phyloP scores from a whole-genome alignment of 1,284 basidiomycete species.

The Porodaedalea pini region DNA sequence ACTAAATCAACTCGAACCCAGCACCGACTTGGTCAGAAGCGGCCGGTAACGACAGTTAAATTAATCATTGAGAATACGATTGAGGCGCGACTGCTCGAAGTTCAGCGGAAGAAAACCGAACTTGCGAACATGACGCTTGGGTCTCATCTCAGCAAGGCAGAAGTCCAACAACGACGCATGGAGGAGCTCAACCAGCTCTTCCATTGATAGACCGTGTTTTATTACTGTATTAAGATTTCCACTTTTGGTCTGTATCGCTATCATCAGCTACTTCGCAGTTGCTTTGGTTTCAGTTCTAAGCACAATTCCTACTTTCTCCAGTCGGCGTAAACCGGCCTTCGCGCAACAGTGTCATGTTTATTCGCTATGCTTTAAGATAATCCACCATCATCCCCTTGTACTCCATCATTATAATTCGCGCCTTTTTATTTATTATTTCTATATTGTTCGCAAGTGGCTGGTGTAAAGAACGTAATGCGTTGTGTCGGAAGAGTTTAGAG shows the following conservation, averaged over 20 bases:
- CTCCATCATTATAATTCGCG: no score
- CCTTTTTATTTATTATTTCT: no score
- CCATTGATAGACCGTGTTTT: conserved; percentile 24
- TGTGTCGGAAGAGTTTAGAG: no score
- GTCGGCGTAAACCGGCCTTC: no score
- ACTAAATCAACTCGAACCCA: conserved; percentile 30
- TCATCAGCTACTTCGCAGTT: neutral
- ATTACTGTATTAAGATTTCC: neutral
- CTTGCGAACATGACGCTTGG: conserved; percentile 89
- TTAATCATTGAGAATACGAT: conserved; percentile 93
- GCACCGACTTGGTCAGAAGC: conserved; percentile 92
- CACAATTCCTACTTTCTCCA: neutral
- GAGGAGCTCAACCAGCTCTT: conserved; percentile 78
- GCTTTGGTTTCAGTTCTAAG: neutral
- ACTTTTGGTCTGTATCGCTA: neutral
- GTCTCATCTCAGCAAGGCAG: conserved; percentile 76
- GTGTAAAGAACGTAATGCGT: no score
- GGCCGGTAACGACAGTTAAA: conserved; percentile 87
- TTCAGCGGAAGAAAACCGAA: conserved; percentile 93
- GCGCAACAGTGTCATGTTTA: no score
- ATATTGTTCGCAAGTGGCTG: no score
- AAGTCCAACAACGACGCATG: conserved; percentile 78
- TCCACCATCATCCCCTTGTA: no score
- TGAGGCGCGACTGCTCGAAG: conserved; percentile 83
- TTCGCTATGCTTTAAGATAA: no score